A percentile compares a stretch with the other conserved stretches of the same genome.
These are phyloP conservation scores for Aspergillus funiculosus DNA, from an alignment of 495 filamentous ascomycete species.

Conservation along the genomic window DNA sequence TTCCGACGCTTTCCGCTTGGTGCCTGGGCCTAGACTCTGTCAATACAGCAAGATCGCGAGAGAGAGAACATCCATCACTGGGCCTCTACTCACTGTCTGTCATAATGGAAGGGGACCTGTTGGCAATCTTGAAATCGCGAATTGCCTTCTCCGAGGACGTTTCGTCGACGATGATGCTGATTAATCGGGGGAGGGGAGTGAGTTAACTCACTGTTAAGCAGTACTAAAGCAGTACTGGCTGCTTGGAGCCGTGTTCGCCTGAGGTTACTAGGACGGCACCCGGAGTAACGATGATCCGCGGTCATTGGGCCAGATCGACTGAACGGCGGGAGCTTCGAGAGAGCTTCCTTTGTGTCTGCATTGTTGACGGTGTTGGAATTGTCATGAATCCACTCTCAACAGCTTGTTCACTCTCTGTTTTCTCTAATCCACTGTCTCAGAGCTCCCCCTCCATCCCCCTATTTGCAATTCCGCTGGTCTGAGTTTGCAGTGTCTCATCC, in stretches of 20 bases:
- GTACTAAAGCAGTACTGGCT: too few species aligned
- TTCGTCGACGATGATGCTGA: background rate
- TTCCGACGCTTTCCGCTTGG: slow-evolving; percentile 74
- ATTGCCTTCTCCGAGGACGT: slow-evolving; percentile 4
- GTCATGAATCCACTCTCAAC: too few species aligned
- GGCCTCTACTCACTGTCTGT: slow-evolving; percentile 18
- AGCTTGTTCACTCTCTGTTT: background rate
- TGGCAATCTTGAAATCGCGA: background rate
- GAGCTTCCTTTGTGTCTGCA: too few species aligned
- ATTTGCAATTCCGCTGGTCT: slow-evolving; percentile 7
- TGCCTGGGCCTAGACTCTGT: slow-evolving; percentile 36
- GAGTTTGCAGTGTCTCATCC: slow-evolving; percentile 9
- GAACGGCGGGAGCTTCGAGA: slow-evolving; percentile 6
- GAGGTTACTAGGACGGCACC: slow-evolving; percentile 10
- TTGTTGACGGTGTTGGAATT: too few species aligned
- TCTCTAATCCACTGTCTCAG: background rate
- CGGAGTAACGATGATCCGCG: slow-evolving; percentile 19
- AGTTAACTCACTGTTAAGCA: too few species aligned
- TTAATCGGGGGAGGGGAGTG: slow-evolving; percentile 6
- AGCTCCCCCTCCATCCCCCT: background rate
- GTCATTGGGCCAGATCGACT: slow-evolving; percentile 19
- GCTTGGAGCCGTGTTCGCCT: slow-evolving; percentile 8
- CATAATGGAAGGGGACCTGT: slow-evolving; percentile 8
- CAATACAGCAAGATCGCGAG: background rate
- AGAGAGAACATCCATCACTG: background rate